phyloP scores from a whole-genome alignment of 257 asterid species.

The Solanum dulcamara region DNA sequence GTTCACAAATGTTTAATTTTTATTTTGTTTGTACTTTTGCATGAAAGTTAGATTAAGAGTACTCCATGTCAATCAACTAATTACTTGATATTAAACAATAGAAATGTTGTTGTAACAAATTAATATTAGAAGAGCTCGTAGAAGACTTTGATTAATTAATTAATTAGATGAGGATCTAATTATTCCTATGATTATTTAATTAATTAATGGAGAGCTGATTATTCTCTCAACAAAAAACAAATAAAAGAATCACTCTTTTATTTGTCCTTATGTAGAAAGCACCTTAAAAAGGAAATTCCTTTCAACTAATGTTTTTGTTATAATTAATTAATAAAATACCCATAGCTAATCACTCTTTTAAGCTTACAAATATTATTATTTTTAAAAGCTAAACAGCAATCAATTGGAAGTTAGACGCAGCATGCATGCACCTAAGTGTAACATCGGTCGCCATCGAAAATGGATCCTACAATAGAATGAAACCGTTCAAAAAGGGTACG shows the following conservation, averaged over 20 bases:
- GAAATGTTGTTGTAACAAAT: neutral
- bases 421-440: neutral
- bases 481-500: no score
- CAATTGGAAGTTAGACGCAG: neutral
- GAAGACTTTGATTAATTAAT: neutral
- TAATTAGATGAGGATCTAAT: neutral
- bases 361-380: neutral
- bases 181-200: neutral
- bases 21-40: neutral
- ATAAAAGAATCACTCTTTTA: neutral
- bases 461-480: neutral
- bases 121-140: neutral
- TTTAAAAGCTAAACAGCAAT: neutral
- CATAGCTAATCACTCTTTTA: neutral
- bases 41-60: neutral
- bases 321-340: neutral
- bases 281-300: neutral
- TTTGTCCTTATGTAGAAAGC: neutral
- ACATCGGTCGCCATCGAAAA: neutral
- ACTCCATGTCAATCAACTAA: neutral
- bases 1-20: neutral
- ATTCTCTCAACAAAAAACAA: neutral
- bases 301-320: neutral
- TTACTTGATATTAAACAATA: neutral
- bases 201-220: neutral